phyloP scores from a whole-genome alignment of 192 early-diverging fungal genomes.

The Obelidium mucronatum region DNA sequence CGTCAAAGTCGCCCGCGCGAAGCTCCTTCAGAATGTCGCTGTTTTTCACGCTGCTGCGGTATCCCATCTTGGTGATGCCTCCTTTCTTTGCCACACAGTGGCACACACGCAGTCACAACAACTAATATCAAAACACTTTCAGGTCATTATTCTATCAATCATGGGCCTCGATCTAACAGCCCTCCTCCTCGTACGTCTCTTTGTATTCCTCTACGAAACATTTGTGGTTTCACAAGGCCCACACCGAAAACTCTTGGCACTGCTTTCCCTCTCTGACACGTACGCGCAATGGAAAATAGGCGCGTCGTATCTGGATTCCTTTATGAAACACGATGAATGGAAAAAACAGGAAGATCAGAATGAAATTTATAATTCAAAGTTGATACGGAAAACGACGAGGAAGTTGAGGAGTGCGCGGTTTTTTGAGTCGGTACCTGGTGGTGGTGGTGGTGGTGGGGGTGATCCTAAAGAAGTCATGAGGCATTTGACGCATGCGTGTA shows the following conservation, averaged over 20 bases:
- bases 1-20: slow-evolving; percentile 11
- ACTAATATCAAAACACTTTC: not conserved
- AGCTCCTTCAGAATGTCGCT: slow-evolving; percentile 1
- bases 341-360: slow-evolving; percentile 44
- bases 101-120: not conserved
- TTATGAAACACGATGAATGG: slow-evolving; percentile 77
- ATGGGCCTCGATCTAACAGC: slow-evolving; percentile 67
- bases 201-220: slow-evolving; percentile 73
- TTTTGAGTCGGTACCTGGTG: too few species aligned
- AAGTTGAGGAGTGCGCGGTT: slow-evolving; percentile 15
- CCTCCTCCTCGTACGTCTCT: slow-evolving; percentile 64
- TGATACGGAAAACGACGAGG: slow-evolving; percentile 63
- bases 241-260: slow-evolving; percentile 52
- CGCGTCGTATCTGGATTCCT: slow-evolving; percentile 66
- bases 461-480: slow-evolving; percentile 24
- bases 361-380: slow-evolving; percentile 67
- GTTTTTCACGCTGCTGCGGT: slow-evolving; percentile 21
- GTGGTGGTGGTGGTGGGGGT: too few species aligned
- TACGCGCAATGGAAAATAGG: slow-evolving; percentile 71
- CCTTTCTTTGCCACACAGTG: not conserved
- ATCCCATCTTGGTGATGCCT: slow-evolving; percentile 16
- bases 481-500: slow-evolving; percentile 60
- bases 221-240: slow-evolving; percentile 68
- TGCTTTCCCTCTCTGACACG: slow-evolving; percentile 54
- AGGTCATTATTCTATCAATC: slow-evolving; percentile 60